These are phyloP conservation scores for Tricholomella constricta DNA, from an alignment of 768 basidiomycete species.

Conservation along the genomic window DNA sequence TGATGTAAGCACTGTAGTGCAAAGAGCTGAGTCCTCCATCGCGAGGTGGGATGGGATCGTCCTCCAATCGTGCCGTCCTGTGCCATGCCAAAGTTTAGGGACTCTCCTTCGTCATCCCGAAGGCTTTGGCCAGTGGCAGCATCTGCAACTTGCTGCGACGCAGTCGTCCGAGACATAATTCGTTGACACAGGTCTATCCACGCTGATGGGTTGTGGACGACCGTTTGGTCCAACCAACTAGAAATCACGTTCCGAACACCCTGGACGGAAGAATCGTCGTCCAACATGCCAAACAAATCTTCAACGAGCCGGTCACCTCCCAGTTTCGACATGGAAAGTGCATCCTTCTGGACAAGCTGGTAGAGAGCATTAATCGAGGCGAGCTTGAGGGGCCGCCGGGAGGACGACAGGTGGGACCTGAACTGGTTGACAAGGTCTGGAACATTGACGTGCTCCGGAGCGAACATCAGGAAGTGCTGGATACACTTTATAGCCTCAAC, in stretches of 20 bases:
- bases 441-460: slow-evolving; percentile 80
- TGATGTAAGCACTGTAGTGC: slow-evolving; percentile 90
- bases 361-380: slow-evolving; percentile 96
- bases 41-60: slow-evolving; percentile 58
- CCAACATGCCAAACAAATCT: slow-evolving; percentile 92
- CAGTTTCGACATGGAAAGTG: slow-evolving; percentile 84
- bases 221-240: slow-evolving; percentile 95
- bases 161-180: slow-evolving; percentile 94
- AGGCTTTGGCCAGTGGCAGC: slow-evolving; percentile 54
- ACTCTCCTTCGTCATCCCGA: slow-evolving; percentile 93
- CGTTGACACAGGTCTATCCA: slow-evolving; percentile 98
- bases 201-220: slow-evolving; percentile 87
- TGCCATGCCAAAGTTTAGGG: slow-evolving; percentile 66
- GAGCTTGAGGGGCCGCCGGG: slow-evolving; percentile 82
- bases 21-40: slow-evolving; percentile 97
- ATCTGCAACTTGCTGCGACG: slow-evolving; percentile 73
- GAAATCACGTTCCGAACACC: slow-evolving; percentile 92
- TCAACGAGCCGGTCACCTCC: slow-evolving; percentile 95
- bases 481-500: slow-evolving; percentile 96
- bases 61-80: slow-evolving; percentile 40
- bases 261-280: slow-evolving; percentile 91
- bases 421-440: slow-evolving; percentile 80
- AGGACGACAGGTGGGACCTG: slow-evolving; percentile 75
- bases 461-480: slow-evolving; percentile 97
- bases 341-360: slow-evolving; percentile 96